These are phyloP conservation scores for Albatrellus ellisii DNA, from an alignment of 768 basidiomycete species.

Conservation along the genomic window DNA sequence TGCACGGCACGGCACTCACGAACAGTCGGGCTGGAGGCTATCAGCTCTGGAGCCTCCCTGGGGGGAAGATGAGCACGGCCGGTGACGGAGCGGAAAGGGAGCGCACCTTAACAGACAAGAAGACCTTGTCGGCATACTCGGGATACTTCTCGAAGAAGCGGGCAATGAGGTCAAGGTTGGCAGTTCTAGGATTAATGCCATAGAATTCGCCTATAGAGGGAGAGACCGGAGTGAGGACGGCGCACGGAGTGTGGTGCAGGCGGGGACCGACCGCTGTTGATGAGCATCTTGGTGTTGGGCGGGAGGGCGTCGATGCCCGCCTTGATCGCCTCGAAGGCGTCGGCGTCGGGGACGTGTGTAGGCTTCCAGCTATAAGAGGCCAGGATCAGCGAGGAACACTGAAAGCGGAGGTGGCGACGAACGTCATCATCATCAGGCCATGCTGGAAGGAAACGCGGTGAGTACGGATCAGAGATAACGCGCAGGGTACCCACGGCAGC, in stretches of 20 bases:
- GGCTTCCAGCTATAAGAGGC: conserved; percentile 24
- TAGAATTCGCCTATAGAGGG: conserved; percentile 53
- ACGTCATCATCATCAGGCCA: conserved; percentile 50
- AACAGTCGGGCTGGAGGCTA: conserved; percentile 8
- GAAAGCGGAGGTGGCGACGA: conserved; percentile 7
- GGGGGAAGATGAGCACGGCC: neutral
- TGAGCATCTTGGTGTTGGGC: conserved; percentile 30
- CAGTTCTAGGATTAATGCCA: conserved; percentile 25
- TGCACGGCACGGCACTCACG: neutral
- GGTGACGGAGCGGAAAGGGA: neutral
- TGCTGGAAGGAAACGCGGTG: conserved; percentile 18
- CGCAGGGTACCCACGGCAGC: conserved; percentile 23
- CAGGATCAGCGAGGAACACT: conserved; percentile 2
- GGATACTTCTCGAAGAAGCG: conserved; percentile 37
- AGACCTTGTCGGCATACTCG: conserved; percentile 29
- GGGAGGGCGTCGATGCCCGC: conserved; percentile 31
- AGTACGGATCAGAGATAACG: neutral
- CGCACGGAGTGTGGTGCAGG: neutral
- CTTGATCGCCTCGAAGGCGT: conserved; percentile 50
- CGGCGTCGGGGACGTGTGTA: conserved; percentile 36
- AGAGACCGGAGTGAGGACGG: neutral
- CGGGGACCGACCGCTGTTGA: conserved; percentile 32
- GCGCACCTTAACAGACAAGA: conserved; percentile 35
- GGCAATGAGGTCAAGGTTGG: conserved; percentile 35
- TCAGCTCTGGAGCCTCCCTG: neutral